A percentile compares a stretch with the other conserved stretches of the same genome.
phyloP scores from a whole-genome alignment of 1,284 basidiomycete species.

The Austroboletus novae-zelandiae region DNA sequence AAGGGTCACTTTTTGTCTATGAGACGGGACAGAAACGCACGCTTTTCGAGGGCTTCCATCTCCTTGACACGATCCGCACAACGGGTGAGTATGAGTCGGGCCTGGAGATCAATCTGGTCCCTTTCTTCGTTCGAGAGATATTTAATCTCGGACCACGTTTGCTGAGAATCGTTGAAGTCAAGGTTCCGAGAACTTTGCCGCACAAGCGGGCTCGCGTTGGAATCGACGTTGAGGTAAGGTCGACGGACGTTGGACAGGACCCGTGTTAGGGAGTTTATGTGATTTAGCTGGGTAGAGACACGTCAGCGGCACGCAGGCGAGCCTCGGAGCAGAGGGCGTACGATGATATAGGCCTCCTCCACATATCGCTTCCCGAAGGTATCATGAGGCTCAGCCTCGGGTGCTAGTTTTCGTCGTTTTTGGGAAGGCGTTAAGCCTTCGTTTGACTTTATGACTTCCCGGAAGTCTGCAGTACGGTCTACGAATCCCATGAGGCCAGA shows the following conservation, averaged over 20 bases:
- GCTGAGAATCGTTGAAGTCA: constrained; percentile 52
- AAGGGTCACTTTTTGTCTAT: constrained; percentile 3
- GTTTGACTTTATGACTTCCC: constrained; percentile 48
- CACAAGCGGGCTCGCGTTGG: constrained; percentile 46
- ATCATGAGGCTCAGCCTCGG: constrained; percentile 36
- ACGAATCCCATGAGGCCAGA: constrained; percentile 43
- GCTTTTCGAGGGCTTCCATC: constrained; percentile 82
- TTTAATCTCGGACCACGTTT: constrained; percentile 65
- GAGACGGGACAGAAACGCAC: constrained; percentile 45
- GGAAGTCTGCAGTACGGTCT: constrained; percentile 63
- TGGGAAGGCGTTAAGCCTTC: constrained; percentile 40
- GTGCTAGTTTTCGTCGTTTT: constrained; percentile 50
- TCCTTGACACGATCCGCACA: constrained; percentile 83
- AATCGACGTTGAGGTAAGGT: constrained; percentile 77
- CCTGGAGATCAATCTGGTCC: constrained; percentile 89
- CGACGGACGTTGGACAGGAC: constrained; percentile 72
- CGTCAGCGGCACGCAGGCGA: constrained; percentile 2
- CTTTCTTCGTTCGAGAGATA: constrained; percentile 82
- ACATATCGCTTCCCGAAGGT: constrained; percentile 65
- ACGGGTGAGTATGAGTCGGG: constrained; percentile 75
- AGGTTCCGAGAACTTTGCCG: constrained; percentile 52
- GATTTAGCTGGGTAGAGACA: constrained; percentile 52
- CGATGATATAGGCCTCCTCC: constrained; percentile 70
- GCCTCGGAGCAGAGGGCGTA: constrained; percentile 36
- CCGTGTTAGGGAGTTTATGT: constrained; percentile 65